phyloP scores from a whole-genome alignment of 345 rosid genomes.

The Microcos paniculata region DNA sequence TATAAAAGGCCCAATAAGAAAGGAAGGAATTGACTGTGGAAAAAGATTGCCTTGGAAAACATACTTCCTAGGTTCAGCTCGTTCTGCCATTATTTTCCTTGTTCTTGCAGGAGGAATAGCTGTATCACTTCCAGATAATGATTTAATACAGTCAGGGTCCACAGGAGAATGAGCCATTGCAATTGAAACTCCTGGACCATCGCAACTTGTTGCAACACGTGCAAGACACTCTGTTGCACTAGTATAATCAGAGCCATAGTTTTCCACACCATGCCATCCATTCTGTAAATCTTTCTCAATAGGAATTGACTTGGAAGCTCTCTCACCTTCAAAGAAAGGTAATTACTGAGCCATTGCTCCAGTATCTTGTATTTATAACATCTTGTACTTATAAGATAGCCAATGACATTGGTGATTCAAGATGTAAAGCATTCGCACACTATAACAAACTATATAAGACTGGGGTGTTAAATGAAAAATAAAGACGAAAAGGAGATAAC shows the following conservation, averaged over 20 bases:
- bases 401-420: neutral
- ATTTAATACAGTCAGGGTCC: slow-evolving; percentile 54
- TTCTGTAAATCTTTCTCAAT: slow-evolving; percentile 43
- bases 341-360: neutral
- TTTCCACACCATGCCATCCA: slow-evolving; percentile 47
- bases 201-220: slow-evolving; percentile 44
- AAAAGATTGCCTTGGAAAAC: slow-evolving; percentile 12
- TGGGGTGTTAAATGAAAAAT: neutral
- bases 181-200: slow-evolving; percentile 51
- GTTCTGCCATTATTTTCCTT: slow-evolving; percentile 65
- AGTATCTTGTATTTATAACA: neutral
- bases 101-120: slow-evolving; percentile 54
- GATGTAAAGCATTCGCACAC: neutral
- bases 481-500: neutral
- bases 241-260: slow-evolving; percentile 40
- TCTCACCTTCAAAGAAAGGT: slow-evolving; percentile 36
- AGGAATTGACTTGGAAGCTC: slow-evolving; percentile 36
- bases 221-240: slow-evolving; percentile 49
- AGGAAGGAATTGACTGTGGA: neutral
- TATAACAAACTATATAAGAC: slow-evolving; percentile 1
- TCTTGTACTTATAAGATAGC: too few species aligned
- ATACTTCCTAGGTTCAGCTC: slow-evolving; percentile 77
- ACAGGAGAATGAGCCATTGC: slow-evolving; percentile 54
- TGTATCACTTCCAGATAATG: slow-evolving; percentile 48
- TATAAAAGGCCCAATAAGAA: slow-evolving; percentile 26